Conservation (phyloP, 257 asterid genomes). For the Solanum virginianum region DNA sequence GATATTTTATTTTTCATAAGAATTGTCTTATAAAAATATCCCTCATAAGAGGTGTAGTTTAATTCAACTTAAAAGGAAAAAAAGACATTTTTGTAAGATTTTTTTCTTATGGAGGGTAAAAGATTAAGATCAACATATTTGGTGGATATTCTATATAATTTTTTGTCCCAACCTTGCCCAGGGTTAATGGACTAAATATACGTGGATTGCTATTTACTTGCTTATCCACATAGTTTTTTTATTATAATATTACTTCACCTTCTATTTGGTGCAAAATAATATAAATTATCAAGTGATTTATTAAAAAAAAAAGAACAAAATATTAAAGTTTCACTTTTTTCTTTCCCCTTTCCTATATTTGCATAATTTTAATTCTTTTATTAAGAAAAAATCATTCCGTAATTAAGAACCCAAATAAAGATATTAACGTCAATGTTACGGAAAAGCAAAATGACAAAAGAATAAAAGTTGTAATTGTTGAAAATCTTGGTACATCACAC, state of each 20-base stretch:
- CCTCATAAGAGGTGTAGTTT: no score
- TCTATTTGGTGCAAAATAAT: background rate
- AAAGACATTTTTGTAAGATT: no score
- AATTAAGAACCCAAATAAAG: background rate
- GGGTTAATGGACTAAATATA: background rate
- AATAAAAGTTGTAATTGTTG: background rate
- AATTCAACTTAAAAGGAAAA: no score
- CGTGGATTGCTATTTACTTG: no score
- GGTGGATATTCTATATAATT: no score
- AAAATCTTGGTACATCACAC: background rate
- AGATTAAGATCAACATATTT: no score
- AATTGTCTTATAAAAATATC: no score
- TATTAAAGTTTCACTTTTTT: background rate
- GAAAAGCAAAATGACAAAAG: background rate
- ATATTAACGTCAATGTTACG: background rate
- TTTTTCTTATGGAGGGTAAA: no score
- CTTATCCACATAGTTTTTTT: no score
- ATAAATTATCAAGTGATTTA: background rate
- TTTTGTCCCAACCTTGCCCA: background rate
- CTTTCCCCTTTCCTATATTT: background rate
- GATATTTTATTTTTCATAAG: no score
- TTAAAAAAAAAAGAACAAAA: no score
- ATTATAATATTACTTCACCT: no score
- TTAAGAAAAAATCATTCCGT: background rate
- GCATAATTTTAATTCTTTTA: background rate